A percentile compares a stretch with the other conserved stretches of the same genome.
phyloP scores from a whole-genome alignment of 2,329 filamentous ascomycete species.

The Ophiostoma piceae region DNA sequence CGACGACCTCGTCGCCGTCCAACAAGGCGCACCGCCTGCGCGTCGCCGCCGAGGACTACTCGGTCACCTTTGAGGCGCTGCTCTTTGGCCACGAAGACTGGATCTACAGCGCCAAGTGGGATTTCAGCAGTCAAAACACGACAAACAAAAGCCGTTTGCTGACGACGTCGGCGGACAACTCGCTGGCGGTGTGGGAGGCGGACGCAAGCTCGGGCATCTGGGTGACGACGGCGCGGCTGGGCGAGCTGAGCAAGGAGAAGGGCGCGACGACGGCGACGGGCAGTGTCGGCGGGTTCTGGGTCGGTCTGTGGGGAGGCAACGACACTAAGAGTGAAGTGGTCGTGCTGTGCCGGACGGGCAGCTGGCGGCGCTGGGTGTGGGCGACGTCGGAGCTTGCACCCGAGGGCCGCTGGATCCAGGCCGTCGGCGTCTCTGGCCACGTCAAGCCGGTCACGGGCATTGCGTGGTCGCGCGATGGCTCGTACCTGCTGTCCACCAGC shows the following conservation, averaged over 20 bases:
- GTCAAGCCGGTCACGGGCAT: slow-evolving; percentile 74
- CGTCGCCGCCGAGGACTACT: slow-evolving; percentile 56
- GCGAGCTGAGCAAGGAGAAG: slow-evolving; percentile 91
- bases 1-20: slow-evolving; percentile 46
- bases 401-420: slow-evolving; percentile 68
- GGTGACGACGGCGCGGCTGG: slow-evolving; percentile 78
- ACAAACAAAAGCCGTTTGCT: slow-evolving; percentile 63
- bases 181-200: slow-evolving; percentile 85
- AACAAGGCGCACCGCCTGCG: slow-evolving; percentile 83
- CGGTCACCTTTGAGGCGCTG: slow-evolving; percentile 87
- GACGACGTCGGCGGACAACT: slow-evolving; percentile 91
- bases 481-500: slow-evolving; percentile 82
- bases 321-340: slow-evolving; percentile 53
- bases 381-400: slow-evolving; percentile 37
- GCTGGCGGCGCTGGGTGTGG: slow-evolving; percentile 82
- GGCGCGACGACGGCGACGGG: slow-evolving; percentile 95
- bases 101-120: slow-evolving; percentile 88
- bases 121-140: slow-evolving; percentile 29
- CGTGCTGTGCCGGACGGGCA: slow-evolving; percentile 83
- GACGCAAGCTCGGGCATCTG: slow-evolving; percentile 82
- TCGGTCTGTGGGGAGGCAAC: slow-evolving; percentile 76
- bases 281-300: slow-evolving; percentile 95
- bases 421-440: slow-evolving; percentile 76
- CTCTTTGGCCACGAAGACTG: slow-evolving; percentile 95
- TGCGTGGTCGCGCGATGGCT: slow-evolving; percentile 75